phyloP scores from a whole-genome alignment of 768 basidiomycete genomes.

The Termitomyces sp. region DNA sequence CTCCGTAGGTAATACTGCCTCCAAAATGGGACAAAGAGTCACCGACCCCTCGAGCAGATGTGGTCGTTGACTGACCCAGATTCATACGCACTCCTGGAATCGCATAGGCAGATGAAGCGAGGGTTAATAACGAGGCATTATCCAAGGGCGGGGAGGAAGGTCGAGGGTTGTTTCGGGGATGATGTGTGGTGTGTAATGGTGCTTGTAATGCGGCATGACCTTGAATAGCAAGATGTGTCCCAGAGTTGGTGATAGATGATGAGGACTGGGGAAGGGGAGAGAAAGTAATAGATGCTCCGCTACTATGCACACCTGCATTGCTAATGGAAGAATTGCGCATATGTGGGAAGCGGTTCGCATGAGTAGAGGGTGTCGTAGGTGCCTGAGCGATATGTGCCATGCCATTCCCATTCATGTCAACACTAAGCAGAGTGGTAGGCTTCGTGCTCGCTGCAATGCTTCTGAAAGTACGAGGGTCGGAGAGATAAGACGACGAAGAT shows the following conservation, averaged over 20 bases:
- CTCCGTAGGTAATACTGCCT: constrained; percentile 49
- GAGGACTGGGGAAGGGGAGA: constrained; percentile 57
- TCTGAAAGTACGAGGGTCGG: constrained; percentile 74
- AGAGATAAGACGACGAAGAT: constrained; percentile 80
- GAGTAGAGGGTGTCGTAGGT: constrained; percentile 52
- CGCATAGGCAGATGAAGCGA: constrained; percentile 91
- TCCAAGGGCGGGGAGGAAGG: constrained; percentile 88
- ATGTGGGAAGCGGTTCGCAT: constrained; percentile 52
- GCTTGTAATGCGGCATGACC: constrained; percentile 46
- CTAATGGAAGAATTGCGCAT: constrained; percentile 47
- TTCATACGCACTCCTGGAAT: constrained; percentile 52
- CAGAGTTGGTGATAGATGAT: constrained; percentile 28
- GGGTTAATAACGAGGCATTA: constrained; percentile 88
- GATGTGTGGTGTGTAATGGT: constrained; percentile 85
- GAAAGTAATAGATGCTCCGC: constrained; percentile 65
- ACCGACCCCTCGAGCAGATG: constrained; percentile 47
- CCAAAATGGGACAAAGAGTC: constrained; percentile 74
- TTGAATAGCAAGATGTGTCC: constrained; percentile 19
- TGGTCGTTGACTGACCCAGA: constrained; percentile 35
- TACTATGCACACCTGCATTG: constrained; percentile 35
- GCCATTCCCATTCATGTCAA: constrained; percentile 74
- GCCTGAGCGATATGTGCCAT: constrained; percentile 93
- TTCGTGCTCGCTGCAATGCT: constrained; percentile 88
- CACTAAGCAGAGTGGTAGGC: constrained; percentile 89
- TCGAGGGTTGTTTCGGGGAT: constrained; percentile 93